Evolutionary conservation across 176 grass and related monocot genomes (phyloP).

Genomic region (Microstegium vimineum): DNA sequence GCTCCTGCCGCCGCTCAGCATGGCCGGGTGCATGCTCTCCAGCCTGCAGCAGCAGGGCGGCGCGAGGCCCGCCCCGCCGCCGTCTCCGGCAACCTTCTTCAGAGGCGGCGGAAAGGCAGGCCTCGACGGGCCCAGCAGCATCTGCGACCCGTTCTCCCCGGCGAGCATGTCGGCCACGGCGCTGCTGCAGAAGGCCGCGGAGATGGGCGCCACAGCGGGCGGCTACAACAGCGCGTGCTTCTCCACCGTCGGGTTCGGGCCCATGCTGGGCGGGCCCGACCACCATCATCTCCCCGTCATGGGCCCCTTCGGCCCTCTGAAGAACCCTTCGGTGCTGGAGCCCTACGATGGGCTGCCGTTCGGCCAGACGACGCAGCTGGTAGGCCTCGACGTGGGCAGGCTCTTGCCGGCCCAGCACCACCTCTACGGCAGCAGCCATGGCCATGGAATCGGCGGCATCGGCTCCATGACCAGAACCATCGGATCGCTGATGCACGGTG

Average conservation of each 20-base stretch:
- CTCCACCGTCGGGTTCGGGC: not conserved
- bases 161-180: slow-evolving; percentile 61
- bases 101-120: not conserved
- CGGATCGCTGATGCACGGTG: not conserved
- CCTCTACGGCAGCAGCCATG: not conserved
- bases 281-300: not conserved
- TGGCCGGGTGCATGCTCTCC: slow-evolving; percentile 49
- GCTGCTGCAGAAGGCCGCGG: slow-evolving; percentile 58
- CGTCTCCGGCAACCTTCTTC: not conserved
- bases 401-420: not conserved
- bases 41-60: slow-evolving; percentile 24
- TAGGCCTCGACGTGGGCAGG: slow-evolving; percentile 29
- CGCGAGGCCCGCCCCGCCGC: not conserved
- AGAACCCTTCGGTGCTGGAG: not conserved
- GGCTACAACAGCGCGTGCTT: not conserved
- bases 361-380: slow-evolving; percentile 13
- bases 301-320: not conserved
- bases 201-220: slow-evolving; percentile 37
- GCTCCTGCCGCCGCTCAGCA: slow-evolving; percentile 16
- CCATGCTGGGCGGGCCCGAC: slow-evolving; percentile 14
- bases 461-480: slow-evolving; percentile 2
- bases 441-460: not conserved
- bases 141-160: not conserved
- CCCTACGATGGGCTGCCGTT: not conserved
- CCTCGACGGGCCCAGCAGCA: not conserved